Base-by-base conservation (phyloP, 495 filamentous ascomycete genomes). In the Penicillium salamii region DNA sequence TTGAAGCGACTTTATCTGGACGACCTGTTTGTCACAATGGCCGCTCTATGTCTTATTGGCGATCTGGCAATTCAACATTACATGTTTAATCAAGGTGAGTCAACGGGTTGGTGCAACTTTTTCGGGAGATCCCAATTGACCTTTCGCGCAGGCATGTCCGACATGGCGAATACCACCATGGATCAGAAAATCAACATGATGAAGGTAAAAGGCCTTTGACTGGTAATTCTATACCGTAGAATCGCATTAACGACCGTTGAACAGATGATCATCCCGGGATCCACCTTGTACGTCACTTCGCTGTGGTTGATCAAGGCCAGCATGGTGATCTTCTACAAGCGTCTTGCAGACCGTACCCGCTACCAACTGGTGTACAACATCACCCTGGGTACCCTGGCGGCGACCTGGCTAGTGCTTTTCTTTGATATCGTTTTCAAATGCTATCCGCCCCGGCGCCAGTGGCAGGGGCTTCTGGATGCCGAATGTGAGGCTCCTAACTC, bases 241-340 rank as follows among this genome's bases (percentile, higher is more conserved):
- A 41, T 29, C 2, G 23, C 23, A 7, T 17, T 41, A 17, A 41
- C 26, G 6, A 3, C 14, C 5, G 24, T 15, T 26, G 32, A 50
- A 31, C 44, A 61, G 58, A 57, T 61, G 58, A 58, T 61, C 49
- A 57, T 61, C 34, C 58, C 58, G 21, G 58, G 58, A 3, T 61
- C 58, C 40, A 61, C 54, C 8, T 44, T 61, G 3, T 61, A 61
- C 42, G 52, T 61, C 17, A 61, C 54, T 18, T 51, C 58, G 34
- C 38, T 61, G 1, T 61, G 58, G 58, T 28, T 61, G 39, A 61
- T 61, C 54, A 61, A 61, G 37, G 38, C 52, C 13, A 45, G 51
- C 40, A 50, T 61, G 58, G 58, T 61, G 20, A 29, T 57, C 44
- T 57, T 61, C 49, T 61, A 61, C 42, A 61, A 61, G 42, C 58